Evolutionary conservation across 805 yeast genomes (phyloP), one percentile per base, ranked within the genome.

Genomic region (Candida michaelii): DNA sequence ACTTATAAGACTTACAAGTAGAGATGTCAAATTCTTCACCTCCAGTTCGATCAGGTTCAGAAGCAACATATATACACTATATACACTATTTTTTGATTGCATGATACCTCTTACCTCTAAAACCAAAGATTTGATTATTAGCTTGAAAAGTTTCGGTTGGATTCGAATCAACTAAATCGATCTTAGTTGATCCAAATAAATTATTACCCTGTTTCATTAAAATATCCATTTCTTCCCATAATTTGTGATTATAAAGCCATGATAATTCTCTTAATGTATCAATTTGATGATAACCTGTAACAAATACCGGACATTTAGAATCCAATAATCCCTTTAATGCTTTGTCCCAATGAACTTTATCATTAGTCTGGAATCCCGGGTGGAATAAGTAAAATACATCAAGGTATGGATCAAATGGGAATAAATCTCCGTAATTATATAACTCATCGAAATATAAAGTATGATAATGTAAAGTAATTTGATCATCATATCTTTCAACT

Each of bases 361-460:
- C 96, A 11, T 87, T 85, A 6, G 93, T 85, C 14, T 88, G 83
- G 58, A 89, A 79, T 30, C 97, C 97, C 3, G 99, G 98, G 62
- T 91, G 98, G 85, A 91, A 93, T 40, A 87, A 74, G 77, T 89
- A 89, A 66, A 93, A 93, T 19, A 81, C 80, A 61, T 93, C 99
- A 60, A 88, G 76, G 64, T 91, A 93, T 34, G 99, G 99, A 63
- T 93, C 99, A 63, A 90, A 93, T 4, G 99, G 99, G 82, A 89
- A 88, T 62, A 93, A 87, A 66, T 91, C 97, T 55, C 90, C 93
- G 37, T 88, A 83, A 55, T 89, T 89, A 65, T 93, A 96, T 47
- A 85, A 74, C 30, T 85, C 91, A 59, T 89, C 89, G 80, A 93
- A 93, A 64, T 84, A 90, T 55, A 87, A 85, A 1, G 98, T 89